These are phyloP conservation scores for Kodamaea lidongshanica DNA, from an alignment of 805 yeast genomes.

Conservation along the genomic window DNA sequence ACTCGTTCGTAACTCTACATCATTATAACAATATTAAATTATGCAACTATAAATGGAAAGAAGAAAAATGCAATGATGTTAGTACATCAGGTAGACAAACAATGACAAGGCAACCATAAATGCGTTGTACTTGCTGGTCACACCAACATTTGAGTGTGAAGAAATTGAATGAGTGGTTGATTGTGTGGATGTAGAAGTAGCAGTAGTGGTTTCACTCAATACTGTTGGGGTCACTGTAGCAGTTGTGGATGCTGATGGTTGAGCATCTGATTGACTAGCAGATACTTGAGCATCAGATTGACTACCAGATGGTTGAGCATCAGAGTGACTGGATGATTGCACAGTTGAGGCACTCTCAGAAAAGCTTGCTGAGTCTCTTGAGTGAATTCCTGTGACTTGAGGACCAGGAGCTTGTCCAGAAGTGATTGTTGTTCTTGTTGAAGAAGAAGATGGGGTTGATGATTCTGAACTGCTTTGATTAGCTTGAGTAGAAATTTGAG, in stretches of 20 bases:
- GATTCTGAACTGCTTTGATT: conserved; percentile 18
- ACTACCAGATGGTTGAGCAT: too few species aligned
- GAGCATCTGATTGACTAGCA: too few species aligned
- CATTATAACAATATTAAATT: too few species aligned
- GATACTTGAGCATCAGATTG: too few species aligned
- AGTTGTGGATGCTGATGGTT: background rate
- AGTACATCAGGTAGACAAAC: conserved; percentile 6
- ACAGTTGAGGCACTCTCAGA: too few species aligned
- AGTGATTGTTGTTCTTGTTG: conserved; percentile 12
- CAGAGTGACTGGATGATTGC: too few species aligned
- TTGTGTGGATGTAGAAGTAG: conserved; percentile 1
- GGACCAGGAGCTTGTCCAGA: too few species aligned
- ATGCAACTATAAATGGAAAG: too few species aligned
- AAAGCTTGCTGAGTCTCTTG: too few species aligned
- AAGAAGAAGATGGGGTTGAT: conserved; percentile 14
- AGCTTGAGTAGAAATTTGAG: conserved; percentile 16
- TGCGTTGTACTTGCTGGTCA: conserved; percentile 2
- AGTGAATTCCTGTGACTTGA: too few species aligned
- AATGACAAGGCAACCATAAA: conserved; percentile 8
- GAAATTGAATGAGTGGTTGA: background rate
- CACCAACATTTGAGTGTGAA: conserved; percentile 1
- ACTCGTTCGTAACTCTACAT: too few species aligned
- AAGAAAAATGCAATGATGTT: too few species aligned
- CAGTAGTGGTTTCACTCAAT: background rate
- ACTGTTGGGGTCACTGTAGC: background rate